Base-by-base conservation (phyloP, 352 stramenopile genomes). In the Ophiocytium majus region DNA sequence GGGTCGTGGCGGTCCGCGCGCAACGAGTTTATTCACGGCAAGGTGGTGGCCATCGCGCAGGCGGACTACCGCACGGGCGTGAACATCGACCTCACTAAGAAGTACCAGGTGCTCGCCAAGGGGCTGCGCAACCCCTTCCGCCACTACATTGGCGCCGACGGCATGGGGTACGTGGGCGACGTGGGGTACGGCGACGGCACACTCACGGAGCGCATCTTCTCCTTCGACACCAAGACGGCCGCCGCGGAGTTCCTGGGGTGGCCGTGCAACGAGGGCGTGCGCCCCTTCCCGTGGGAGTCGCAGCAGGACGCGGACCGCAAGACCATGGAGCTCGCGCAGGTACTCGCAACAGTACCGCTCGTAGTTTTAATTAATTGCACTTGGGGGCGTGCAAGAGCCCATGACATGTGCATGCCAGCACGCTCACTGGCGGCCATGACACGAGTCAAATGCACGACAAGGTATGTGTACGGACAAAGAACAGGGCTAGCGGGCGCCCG, bases 1-100 rank as follows among this genome's bases (percentile, higher is more conserved):
- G 83, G 83, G 36, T 84, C 82, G 31, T 86, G 82, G 50, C 83
- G 83, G 32, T 50, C 83, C 66, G 37, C 76, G 63, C 33, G 80
- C 34, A 76, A 86, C 36, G 83, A 86, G 28, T 86, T 86, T 64
- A 80, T 66, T 64, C 76, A 87, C 66, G 83, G 83, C 9, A 87
- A 87, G 83, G 50, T 87, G 43, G 28, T 71, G 23, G 28, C 19
- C 28, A 71, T 71, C 28, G 23, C 28, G 57, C 57, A 71, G 28
- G 57, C 23, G 23, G 57, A 71, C 28, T 71, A 71, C 28, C 23
- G 57, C 23, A 23, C 28, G 23, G 57, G 57, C 28, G 57, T 23
- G 28, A 71, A 71, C 28, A 23, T 71, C 57, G 57, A 71, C 23
- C 19, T 23, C 28, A 71, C 57, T 71, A 28, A 28, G 28, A 71